Base-by-base conservation (phyloP, 345 rosid genomes). In the Lenwebbia sp. region DNA sequence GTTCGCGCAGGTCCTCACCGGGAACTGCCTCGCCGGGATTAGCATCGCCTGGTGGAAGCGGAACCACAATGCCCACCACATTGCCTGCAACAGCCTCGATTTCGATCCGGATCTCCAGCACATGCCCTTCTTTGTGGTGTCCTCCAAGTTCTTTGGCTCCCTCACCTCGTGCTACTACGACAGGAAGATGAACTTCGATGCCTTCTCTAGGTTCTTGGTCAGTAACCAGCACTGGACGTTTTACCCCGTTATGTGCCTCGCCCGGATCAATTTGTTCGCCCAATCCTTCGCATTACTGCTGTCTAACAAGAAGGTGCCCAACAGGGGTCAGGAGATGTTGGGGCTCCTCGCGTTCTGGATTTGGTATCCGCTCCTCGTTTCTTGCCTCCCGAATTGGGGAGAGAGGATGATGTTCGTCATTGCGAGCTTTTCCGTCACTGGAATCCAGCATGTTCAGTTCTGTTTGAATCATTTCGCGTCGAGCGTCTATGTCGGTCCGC, bases 11-110 rank as follows among this genome's bases (percentile, higher is more conserved):
- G 37, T 95, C 86, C 84, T 95, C 76, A 86, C 91, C 13, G 96
- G 98, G 41, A 95, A 95, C 87, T 95, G 98, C 86, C 91, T 95
- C 70, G 91, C 98, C 5, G 98, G 96, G 78, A 90, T 92, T 56
- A 91, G 96, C 86, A 93, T 93, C 85, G 95, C 76, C 82, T 97
- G 99, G 99, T 97, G 99, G 99, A 97, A 97, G 65, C 95, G 99
- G 98, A 97, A 98, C n/a, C 99, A 97, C 58, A 97, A 97, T 49
- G 97, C 96, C 10, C 99, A 97, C 54, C 99, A 97, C 86, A 88
- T 97, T 44, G 92, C 99, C 57, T 93, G 95, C 88, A 97, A 97
- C 83, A 96, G 97, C 70, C 99, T 97, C 7, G 99, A 97, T 53
- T 90, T 92, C 50, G 99, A 97, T 82, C 99, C 99, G 2, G 99